phyloP scores from a whole-genome alignment of 2,329 filamentous ascomycete genomes.

The Microdochium trichocladiopsis region DNA sequence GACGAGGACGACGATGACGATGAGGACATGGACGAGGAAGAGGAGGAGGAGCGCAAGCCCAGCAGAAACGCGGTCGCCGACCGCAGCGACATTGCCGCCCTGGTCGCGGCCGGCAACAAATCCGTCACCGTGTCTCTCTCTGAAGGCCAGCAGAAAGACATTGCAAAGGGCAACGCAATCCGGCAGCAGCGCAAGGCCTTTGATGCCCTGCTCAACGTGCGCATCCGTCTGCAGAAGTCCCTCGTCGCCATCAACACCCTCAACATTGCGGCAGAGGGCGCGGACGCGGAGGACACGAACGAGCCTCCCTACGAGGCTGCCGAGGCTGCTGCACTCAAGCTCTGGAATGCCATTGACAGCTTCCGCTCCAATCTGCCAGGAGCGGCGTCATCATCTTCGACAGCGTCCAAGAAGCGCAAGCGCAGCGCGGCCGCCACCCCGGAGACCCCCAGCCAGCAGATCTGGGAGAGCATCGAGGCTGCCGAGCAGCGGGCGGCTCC shows the following conservation, averaged over 20 bases:
- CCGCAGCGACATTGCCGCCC: slow-evolving; percentile 55
- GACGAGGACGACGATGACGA: slow-evolving; percentile 25
- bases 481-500: slow-evolving; percentile 53
- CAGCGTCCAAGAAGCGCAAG: slow-evolving; percentile 24
- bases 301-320: slow-evolving; percentile 61
- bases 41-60: slow-evolving; percentile 15
- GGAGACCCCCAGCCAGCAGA: slow-evolving; percentile 52
- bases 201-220: slow-evolving; percentile 79
- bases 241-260: slow-evolving; percentile 77
- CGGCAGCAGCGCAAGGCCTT: slow-evolving; percentile 81
- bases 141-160: slow-evolving; percentile 66
- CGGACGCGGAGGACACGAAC: slow-evolving; percentile 28
- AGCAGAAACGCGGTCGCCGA: slow-evolving; percentile 21
- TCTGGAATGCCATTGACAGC: slow-evolving; percentile 74
- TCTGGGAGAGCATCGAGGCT: slow-evolving; percentile 66
- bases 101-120: slow-evolving; percentile 63
- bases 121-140: slow-evolving; percentile 53
- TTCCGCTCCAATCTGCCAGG: slow-evolving; percentile 54
- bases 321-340: slow-evolving; percentile 75
- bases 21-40: slow-evolving; percentile 21
- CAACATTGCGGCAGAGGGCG: slow-evolving; percentile 30
- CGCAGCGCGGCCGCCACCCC: slow-evolving; percentile 35
- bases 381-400: slow-evolving; percentile 28
- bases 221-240: slow-evolving; percentile 90
- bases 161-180: slow-evolving; percentile 79